Evolutionary conservation across 176 grass and related monocot species (phyloP).

Genomic region (Chloris gayana): DNA sequence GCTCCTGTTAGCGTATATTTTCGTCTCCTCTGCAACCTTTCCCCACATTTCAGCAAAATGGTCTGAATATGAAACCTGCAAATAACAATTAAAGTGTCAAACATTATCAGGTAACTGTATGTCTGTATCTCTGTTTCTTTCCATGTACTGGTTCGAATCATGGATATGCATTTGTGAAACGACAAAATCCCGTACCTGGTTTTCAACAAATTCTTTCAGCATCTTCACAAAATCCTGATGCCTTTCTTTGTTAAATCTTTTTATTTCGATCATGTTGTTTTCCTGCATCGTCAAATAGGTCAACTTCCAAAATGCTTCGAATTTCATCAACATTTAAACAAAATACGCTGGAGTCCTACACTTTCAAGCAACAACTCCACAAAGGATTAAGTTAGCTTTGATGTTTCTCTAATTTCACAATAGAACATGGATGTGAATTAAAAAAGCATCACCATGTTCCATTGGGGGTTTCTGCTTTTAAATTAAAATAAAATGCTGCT

Average conservation of each 20-base stretch:
- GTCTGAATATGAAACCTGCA: constrained; percentile 70
- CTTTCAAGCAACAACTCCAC: not conserved
- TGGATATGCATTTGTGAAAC: not conserved
- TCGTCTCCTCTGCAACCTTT: constrained; percentile 81
- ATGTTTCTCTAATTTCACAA: not conserved
- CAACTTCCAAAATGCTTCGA: not conserved
- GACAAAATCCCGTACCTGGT: constrained; percentile 56
- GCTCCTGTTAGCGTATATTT: constrained; percentile 47
- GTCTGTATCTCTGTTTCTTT: not conserved
- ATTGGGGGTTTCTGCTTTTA: not conserved
- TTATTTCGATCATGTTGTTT: constrained; percentile 83
- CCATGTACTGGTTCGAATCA: not conserved
- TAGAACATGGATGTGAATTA: too few species aligned
- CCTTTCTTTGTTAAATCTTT: constrained; percentile 78
- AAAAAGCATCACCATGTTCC: not conserved
- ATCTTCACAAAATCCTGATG: constrained; percentile 64
- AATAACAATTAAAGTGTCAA: not conserved
- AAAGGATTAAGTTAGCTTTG: not conserved
- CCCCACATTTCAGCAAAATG: constrained; percentile 73
- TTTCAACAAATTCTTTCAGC: constrained; percentile 89
- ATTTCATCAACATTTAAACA: not conserved
- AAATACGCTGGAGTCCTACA: not conserved
- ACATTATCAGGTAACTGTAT: not conserved
- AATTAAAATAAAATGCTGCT: not conserved
- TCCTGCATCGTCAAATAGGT: constrained; percentile 52